These are phyloP conservation scores for Cicer judaicum DNA, from an alignment of 306 rosid genomes.

Conservation along the genomic window DNA sequence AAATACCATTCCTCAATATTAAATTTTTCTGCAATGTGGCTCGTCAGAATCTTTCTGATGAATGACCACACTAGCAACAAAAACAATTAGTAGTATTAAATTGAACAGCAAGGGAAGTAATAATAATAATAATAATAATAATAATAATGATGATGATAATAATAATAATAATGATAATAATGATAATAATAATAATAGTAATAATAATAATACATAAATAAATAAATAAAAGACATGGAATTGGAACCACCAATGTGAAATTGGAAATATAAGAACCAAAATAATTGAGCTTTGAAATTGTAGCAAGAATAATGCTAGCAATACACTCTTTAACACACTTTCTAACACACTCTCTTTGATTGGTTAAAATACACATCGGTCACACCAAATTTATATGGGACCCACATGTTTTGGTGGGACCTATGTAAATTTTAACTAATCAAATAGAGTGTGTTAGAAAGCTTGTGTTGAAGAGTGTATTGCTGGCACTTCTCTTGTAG, in stretches of 20 bases:
- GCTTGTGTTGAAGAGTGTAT: too few species aligned
- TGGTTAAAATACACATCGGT: too few species aligned
- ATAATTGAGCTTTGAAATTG: background rate
- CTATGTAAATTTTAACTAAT: too few species aligned
- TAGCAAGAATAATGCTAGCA: background rate
- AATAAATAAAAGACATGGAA: background rate
- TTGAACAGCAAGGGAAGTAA: background rate
- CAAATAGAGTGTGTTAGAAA: too few species aligned
- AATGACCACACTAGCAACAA: constrained; percentile 2
- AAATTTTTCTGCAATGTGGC: too few species aligned
- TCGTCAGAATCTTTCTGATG: background rate
- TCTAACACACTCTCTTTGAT: too few species aligned
- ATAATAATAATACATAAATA: too few species aligned
- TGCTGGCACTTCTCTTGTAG: too few species aligned
- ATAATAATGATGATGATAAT: too few species aligned
- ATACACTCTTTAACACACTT: too few species aligned
- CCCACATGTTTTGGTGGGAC: too few species aligned
- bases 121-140: background rate
- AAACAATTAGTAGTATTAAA: constrained; percentile 11
- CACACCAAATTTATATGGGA: too few species aligned
- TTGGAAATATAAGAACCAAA: constrained; percentile 1
- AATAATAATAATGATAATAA: background rate
- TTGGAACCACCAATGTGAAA: background rate
- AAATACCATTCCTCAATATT: constrained; percentile 21
- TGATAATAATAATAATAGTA: background rate